Evolutionary conservation across 139 green algal species (phyloP).

Genomic region (Parachlorella kessleri): DNA sequence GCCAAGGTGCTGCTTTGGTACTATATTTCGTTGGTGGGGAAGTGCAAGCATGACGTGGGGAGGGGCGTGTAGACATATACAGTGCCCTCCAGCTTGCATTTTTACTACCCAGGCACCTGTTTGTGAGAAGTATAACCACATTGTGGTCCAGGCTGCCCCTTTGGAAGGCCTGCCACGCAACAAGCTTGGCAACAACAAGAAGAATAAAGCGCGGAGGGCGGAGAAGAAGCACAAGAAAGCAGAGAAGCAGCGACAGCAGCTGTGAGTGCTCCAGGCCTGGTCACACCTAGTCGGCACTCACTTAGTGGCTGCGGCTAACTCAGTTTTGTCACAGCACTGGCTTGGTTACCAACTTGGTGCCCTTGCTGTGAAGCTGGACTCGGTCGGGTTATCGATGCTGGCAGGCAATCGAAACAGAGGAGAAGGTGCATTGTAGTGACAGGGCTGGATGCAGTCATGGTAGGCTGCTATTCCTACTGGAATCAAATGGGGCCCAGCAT

Average conservation of each 20-base stretch:
- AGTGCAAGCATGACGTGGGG: background rate
- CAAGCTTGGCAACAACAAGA: constrained; percentile 28
- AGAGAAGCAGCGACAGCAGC: constrained; percentile 3
- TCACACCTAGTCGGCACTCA: background rate
- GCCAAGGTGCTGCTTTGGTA: background rate
- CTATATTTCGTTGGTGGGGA: background rate
- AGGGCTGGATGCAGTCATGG: background rate
- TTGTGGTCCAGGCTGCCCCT: too few species aligned
- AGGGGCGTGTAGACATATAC: too few species aligned
- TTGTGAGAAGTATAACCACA: background rate
- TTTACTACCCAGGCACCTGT: too few species aligned
- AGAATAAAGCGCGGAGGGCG: background rate
- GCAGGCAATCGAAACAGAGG: background rate
- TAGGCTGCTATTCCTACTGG: background rate
- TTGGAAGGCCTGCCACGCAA: constrained; percentile 23
- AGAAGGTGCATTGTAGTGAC: background rate
- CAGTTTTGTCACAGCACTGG: background rate
- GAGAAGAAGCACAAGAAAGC: background rate
- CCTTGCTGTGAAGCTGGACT: background rate
- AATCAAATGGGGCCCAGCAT: too few species aligned
- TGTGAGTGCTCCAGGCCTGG: background rate
- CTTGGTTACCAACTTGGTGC: background rate
- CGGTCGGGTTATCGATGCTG: background rate
- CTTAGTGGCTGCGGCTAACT: background rate
- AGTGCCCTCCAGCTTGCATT: too few species aligned